Evolutionary conservation across 2,329 filamentous ascomycete species (phyloP).

Genomic region (Neodidymelliopsis sp.): DNA sequence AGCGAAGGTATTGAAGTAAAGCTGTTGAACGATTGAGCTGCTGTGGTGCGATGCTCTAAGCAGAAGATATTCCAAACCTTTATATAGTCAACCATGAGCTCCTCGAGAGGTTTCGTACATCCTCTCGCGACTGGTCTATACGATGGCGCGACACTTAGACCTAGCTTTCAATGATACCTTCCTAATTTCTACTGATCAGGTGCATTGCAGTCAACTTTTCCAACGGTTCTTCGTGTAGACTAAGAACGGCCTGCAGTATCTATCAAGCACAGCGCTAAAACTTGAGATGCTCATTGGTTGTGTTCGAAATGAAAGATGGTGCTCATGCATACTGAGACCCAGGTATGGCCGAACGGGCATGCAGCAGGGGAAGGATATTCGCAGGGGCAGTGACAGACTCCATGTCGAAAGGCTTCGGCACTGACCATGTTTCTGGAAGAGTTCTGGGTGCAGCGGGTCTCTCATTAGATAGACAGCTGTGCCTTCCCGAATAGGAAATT

Average conservation of each 20-base stretch:
- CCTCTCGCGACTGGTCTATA: not conserved
- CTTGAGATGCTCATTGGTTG: not conserved
- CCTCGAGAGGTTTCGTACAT: not conserved
- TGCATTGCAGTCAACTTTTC: not conserved
- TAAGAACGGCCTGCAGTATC: not conserved
- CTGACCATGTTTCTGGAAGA: not conserved
- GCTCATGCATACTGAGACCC: not conserved
- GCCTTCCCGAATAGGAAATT: conserved; percentile 13
- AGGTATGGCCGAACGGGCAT: not conserved
- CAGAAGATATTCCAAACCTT: not conserved
- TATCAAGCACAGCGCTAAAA: not conserved
- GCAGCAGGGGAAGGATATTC: not conserved
- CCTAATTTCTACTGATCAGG: conserved; percentile 9
- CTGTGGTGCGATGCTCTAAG: not conserved
- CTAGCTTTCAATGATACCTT: conserved; percentile 9
- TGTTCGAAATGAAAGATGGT: not conserved
- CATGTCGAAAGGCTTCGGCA: not conserved
- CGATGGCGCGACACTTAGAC: not conserved
- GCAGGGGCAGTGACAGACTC: not conserved
- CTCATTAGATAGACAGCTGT: not conserved
- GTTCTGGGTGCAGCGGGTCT: not conserved
- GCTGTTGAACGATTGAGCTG: conserved; percentile 3
- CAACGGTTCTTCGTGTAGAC: not conserved
- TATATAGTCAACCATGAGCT: not conserved
- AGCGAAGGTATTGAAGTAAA: conserved; percentile 1